These are phyloP conservation scores for Daldinia loculata DNA, from an alignment of 495 filamentous ascomycete genomes.

Conservation along the genomic window DNA sequence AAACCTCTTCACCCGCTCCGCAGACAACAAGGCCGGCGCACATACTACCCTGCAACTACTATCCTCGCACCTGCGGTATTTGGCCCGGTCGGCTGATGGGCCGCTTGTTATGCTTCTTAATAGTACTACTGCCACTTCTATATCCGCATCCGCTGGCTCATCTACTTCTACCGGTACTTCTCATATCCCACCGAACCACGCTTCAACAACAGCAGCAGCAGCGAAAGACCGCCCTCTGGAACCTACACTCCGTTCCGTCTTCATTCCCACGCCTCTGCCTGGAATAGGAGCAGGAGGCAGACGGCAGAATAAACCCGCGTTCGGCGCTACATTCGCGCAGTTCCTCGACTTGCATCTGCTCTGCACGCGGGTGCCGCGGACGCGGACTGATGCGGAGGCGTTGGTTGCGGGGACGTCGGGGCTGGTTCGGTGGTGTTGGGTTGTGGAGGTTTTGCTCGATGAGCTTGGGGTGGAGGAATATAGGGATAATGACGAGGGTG, in stretches of 20 bases:
- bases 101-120: conserved; percentile 57
- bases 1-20: conserved; percentile 51
- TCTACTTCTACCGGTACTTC: not conserved
- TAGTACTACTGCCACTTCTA: conserved; percentile 41
- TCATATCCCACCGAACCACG: not conserved
- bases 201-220: not conserved
- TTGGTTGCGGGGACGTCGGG: not conserved
- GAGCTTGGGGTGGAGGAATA: conserved; percentile 49
- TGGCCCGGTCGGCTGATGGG: conserved; percentile 40
- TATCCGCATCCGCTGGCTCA: not conserved
- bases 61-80: conserved; percentile 45
- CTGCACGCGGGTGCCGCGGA: conserved; percentile 50
- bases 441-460: conserved; percentile 57
- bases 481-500: conserved; percentile 6
- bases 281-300: not conserved
- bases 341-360: conserved; percentile 56
- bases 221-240: conserved; percentile 18
- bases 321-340: conserved; percentile 54
- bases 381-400: conserved; percentile 33
- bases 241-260: conserved; percentile 52
- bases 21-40: conserved; percentile 44
- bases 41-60: conserved; percentile 49
- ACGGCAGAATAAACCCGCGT: conserved; percentile 50
- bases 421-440: conserved; percentile 41
- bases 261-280: conserved; percentile 30